Evolutionary conservation across 768 basidiomycete genomes (phyloP), one percentile per base, ranked within the genome.

Genomic region (Panellus pusillus): DNA sequence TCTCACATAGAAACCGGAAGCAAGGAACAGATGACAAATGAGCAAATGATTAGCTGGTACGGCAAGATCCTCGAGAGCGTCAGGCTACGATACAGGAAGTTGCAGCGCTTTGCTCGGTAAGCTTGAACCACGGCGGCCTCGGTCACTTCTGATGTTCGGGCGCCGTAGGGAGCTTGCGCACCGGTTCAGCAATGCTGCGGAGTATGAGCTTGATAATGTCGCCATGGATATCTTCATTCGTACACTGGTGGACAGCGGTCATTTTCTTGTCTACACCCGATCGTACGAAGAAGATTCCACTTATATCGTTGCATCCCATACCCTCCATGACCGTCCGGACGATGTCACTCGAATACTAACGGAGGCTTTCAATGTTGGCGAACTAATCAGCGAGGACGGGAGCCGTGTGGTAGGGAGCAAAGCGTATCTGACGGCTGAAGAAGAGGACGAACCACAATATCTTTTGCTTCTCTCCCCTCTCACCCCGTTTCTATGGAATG

Each of bases 211-310:
- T 29, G 89, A 92, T 54, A 77, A 83, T 50, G 73, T 87, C 35
- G 77, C 86, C 39, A 73, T 95, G 53, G 88, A 89, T 47, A 76
- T 78, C n/a, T 89, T 96, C 69, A 89, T 98, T 49, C 74, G 83
- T 19, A 77, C 80, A 11, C 78, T 99, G 8, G 84, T 90, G 18
- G 82, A 86, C 29, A 86, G 92, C 7, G 93, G 91, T 58, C 95
- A 98, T 68, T 88, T 94, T 71, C 83, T 99, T 52, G 91, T 99
- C 41, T 96, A 97, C 70, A 97, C 96, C 1, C 82, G 87, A 48
- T 73, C 72, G 6, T 88, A 89, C 67, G 93, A 96, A 69, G 85
- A 88, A 62, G 87, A 96, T n/a, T 93, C 93, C 5, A 83, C 87
- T 11, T 99, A 98, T 66, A 84, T 98, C 56, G 77, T 99, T 50